Percentiles rank a stretch among this genome's conserved stretches.
phyloP scores from a whole-genome alignment of 768 basidiomycete species.

The Boletus sensibilis region DNA sequence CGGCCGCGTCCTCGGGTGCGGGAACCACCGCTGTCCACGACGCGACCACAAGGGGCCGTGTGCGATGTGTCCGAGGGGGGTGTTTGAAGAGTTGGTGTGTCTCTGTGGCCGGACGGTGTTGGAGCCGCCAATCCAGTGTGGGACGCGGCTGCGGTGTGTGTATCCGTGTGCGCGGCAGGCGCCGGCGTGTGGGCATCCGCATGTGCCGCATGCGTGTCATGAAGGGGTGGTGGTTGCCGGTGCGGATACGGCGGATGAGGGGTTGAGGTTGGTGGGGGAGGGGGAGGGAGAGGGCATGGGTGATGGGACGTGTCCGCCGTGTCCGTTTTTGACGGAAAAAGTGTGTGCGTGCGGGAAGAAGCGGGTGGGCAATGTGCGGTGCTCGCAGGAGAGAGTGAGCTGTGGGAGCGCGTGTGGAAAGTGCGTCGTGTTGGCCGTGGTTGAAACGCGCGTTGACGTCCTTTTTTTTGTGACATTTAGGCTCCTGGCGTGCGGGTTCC shows the following conservation, averaged over 20 bases:
- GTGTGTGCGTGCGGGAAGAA: slow-evolving; percentile 90
- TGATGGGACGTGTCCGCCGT: slow-evolving; percentile 68
- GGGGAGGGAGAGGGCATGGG: not conserved
- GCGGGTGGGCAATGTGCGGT: slow-evolving; percentile 72
- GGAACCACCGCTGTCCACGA: slow-evolving; percentile 75
- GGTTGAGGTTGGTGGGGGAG: slow-evolving; percentile 5
- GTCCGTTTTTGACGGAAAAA: slow-evolving; percentile 77
- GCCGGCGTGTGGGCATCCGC: slow-evolving; percentile 80
- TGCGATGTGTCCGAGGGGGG: slow-evolving; percentile 79
- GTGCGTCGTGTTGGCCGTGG: slow-evolving; percentile 36
- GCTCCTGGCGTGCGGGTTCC: slow-evolving; percentile 81
- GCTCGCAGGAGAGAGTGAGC: slow-evolving; percentile 74
- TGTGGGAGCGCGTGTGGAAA: slow-evolving; percentile 85
- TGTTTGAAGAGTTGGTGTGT: slow-evolving; percentile 91
- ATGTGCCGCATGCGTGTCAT: slow-evolving; percentile 79
- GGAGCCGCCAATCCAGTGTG: slow-evolving; percentile 88
- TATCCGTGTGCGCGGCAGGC: slow-evolving; percentile 75
- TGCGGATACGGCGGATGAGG: slow-evolving; percentile 26
- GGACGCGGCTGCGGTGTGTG: slow-evolving; percentile 71
- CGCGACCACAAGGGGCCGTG: slow-evolving; percentile 84
- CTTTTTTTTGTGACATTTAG: slow-evolving; percentile 30
- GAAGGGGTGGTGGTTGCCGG: slow-evolving; percentile 47
- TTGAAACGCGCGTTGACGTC: not conserved
- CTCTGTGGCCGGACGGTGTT: slow-evolving; percentile 82
- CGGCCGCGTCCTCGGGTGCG: slow-evolving; percentile 68